Evolutionary conservation across 257 asterid genomes (phyloP), one percentile per base, ranked within the genome.

Genomic region (Solanum lycopersicoides): DNA sequence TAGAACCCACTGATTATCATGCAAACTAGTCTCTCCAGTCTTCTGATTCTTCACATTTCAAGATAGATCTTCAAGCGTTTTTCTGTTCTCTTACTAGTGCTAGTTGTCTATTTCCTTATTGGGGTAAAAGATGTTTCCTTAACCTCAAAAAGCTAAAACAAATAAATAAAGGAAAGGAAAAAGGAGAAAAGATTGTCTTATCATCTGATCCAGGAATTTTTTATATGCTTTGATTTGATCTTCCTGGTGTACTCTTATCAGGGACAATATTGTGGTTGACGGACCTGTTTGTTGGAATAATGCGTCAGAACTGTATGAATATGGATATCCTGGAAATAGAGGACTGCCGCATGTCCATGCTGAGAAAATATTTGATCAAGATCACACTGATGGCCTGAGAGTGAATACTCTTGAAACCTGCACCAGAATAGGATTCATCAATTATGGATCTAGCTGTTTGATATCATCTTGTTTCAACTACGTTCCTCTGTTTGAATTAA

Each of bases 241-340:
- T 84, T 88, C 88, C 89, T 91, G 89, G 77, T 91, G 89, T 91
- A 86, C 89, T 92, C 86, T 91, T 91, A 92, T 86, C 96, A 96
- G 99, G 98, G 95, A 93, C 86, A 94, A 94, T 93, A 89, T 95
- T 88, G 89, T 90, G 45, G 75, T 93, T 50, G 94, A 87, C 63
- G 94, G 89, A 63, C 86, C 92, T 88, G 88, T 47, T 30, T 86
- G 91, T 42, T 88, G 83, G 71, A 87, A 88, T 82, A 86, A 50
- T 75, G 86, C 85, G 37, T 85, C 73, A 23, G 91, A 89, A 88
- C 63, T 80, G 83, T 86, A 90, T 90, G 91, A 89, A 86, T 79
- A 80, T 83, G 89, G 86, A 83, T 87, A 84, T 90, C 73, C 86
- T 75, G 92, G 89, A 87, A 88, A 68, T 30, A 92, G 91, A 88